Conservation (phyloP, 495 filamentous ascomycete species). For the Pyronema omphalodes region DNA sequence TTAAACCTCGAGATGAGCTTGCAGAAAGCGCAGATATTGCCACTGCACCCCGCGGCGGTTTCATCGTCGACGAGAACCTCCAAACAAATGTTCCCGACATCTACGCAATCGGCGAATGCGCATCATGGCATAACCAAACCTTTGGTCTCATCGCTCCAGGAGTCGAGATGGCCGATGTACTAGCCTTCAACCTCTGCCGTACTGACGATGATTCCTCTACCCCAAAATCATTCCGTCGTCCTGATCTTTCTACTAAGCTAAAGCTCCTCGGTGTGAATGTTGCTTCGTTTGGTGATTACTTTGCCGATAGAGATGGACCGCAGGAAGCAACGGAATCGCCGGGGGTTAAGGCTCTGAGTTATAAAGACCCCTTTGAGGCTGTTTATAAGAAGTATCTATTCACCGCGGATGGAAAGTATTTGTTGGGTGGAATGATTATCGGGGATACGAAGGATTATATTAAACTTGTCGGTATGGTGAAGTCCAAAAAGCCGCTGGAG, state of each 20-base stretch:
- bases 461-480: slow-evolving; percentile 88
- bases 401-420: slow-evolving; percentile 76
- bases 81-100: slow-evolving; percentile 55
- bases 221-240: slow-evolving; percentile 55
- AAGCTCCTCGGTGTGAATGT: slow-evolving; percentile 90
- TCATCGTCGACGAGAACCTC: slow-evolving; percentile 55
- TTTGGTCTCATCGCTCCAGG: slow-evolving; percentile 90
- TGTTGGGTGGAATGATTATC: slow-evolving; percentile 97
- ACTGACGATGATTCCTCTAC: slow-evolving; percentile 41
- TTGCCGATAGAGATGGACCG: slow-evolving; percentile 77
- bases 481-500: slow-evolving; percentile 65
- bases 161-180: slow-evolving; percentile 89
- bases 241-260: slow-evolving; percentile 83
- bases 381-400: slow-evolving; percentile 96
- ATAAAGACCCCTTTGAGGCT: slow-evolving; percentile 84
- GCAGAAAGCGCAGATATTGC: slow-evolving; percentile 52
- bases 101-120: slow-evolving; percentile 89
- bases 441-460: slow-evolving; percentile 89
- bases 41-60: slow-evolving; percentile 55
- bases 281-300: slow-evolving; percentile 91
- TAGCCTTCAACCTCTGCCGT: slow-evolving; percentile 64
- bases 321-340: slow-evolving; percentile 33
- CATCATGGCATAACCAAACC: slow-evolving; percentile 82
- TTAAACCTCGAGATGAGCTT: slow-evolving; percentile 67
- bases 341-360: slow-evolving; percentile 62